A percentile compares a stretch with the other conserved stretches of the same genome.
phyloP scores from a whole-genome alignment of 305 asterid species.

The Fraxinus sp. region DNA sequence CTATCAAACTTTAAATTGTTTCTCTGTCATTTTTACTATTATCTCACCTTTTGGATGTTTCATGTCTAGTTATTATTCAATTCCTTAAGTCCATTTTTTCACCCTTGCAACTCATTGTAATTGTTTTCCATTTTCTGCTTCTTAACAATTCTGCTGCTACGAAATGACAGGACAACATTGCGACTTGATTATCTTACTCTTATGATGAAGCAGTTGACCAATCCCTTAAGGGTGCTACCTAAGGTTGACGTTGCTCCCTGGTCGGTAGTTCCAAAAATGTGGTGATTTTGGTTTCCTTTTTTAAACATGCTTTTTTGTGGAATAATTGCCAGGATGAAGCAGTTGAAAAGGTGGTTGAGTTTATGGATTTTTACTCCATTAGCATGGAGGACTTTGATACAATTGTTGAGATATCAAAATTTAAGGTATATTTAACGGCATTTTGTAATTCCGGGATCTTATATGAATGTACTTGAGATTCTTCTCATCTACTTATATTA shows the following conservation, averaged over 20 bases:
- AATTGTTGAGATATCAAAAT: conserved; percentile 74
- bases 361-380: conserved; percentile 87
- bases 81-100: neutral
- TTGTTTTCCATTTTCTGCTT: conserved; percentile 6
- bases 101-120: neutral
- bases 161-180: conserved; percentile 59
- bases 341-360: conserved; percentile 74
- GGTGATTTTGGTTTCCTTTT: neutral
- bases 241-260: conserved; percentile 49
- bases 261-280: conserved; percentile 5
- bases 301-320: conserved; percentile 24
- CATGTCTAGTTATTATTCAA: neutral
- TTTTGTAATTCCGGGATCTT: conserved; percentile 2
- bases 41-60: neutral
- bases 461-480: neutral
- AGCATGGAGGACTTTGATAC: conserved; percentile 90
- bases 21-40: neutral
- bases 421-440: conserved; percentile 50
- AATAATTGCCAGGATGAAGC: conserved; percentile 78
- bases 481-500: conserved; percentile 19
- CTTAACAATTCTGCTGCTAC: conserved; percentile 19
- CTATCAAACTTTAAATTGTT: neutral
- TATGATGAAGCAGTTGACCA: conserved; percentile 69
- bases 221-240: conserved; percentile 62
- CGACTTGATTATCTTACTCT: conserved; percentile 80